phyloP scores from a whole-genome alignment of 2,329 filamentous ascomycete genomes.

The Plectosphaerella plurivora region DNA sequence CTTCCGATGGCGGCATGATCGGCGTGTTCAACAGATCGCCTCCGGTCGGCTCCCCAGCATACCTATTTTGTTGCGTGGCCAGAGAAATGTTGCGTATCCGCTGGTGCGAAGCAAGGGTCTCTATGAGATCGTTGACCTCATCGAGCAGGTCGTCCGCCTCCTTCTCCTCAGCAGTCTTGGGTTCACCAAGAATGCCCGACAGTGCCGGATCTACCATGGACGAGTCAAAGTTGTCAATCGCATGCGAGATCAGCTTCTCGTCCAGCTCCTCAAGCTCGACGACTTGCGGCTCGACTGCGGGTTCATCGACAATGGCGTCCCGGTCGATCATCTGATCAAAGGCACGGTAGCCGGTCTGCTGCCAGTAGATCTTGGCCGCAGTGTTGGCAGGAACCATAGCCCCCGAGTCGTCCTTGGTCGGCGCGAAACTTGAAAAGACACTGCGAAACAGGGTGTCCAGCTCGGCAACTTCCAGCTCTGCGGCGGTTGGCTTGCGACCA shows the following conservation, averaged over 20 bases:
- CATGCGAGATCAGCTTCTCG: slow-evolving; percentile 46
- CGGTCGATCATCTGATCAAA: slow-evolving; percentile 62
- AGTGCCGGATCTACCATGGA: slow-evolving; percentile 53
- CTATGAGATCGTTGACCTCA: slow-evolving; percentile 70
- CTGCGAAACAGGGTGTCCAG: slow-evolving; percentile 72
- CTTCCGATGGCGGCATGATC: slow-evolving; percentile 61
- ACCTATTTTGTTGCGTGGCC: slow-evolving; percentile 58
- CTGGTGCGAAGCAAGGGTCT: slow-evolving; percentile 74
- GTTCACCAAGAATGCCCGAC: slow-evolving; percentile 43
- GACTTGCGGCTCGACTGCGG: not conserved
- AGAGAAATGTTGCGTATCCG: slow-evolving; percentile 71
- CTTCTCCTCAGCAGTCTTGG: slow-evolving; percentile 50
- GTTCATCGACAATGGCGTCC: slow-evolving; percentile 20
- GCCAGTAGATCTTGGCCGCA: slow-evolving; percentile 73
- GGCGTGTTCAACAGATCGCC: slow-evolving; percentile 66
- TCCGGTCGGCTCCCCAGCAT: slow-evolving; percentile 57
- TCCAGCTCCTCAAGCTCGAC: slow-evolving; percentile 35
- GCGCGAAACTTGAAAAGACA: slow-evolving; percentile 77
- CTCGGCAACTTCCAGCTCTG: slow-evolving; percentile 57
- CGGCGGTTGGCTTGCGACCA: slow-evolving; percentile 51
- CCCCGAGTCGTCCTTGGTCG: slow-evolving; percentile 67
- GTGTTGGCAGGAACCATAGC: slow-evolving; percentile 65
- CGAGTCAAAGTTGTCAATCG: slow-evolving; percentile 55
- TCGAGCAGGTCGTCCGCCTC: slow-evolving; percentile 63
- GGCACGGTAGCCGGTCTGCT: slow-evolving; percentile 60